Percentiles rank a stretch among this genome's conserved stretches.
Conservation (phyloP, 2,329 filamentous ascomycete genomes). For the Aciculosporium take region DNA sequence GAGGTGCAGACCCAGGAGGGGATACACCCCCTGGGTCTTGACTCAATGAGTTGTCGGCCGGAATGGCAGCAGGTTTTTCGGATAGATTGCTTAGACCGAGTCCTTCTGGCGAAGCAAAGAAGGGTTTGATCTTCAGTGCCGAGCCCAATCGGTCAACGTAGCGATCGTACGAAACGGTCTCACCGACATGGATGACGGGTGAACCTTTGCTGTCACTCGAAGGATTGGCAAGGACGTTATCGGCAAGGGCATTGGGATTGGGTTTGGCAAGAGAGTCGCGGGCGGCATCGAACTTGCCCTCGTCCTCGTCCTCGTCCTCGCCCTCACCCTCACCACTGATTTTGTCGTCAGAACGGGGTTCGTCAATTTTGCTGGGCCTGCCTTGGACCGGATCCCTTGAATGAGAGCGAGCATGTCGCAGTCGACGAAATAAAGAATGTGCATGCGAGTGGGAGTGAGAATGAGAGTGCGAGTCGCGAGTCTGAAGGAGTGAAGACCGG, state of each 20-base stretch:
- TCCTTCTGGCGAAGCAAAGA: slow-evolving; percentile 23
- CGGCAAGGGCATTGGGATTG: slow-evolving; percentile 8
- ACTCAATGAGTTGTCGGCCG: slow-evolving; percentile 13
- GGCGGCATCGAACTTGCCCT: slow-evolving; percentile 5
- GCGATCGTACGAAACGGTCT: slow-evolving; percentile 42
- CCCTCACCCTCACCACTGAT: slow-evolving; percentile 9
- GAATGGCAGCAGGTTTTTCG: slow-evolving; percentile 22
- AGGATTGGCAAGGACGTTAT: slow-evolving; percentile 6
- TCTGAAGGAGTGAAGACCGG: slow-evolving; percentile 25
- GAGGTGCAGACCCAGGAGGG: slow-evolving; percentile 11
- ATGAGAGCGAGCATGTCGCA: slow-evolving; percentile 8
- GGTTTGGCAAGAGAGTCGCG: slow-evolving; percentile 6
- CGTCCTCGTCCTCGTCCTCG: slow-evolving; percentile 3
- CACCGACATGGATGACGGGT: slow-evolving; percentile 32
- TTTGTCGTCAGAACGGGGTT: slow-evolving; percentile 14
- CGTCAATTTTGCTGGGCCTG: slow-evolving; percentile 7
- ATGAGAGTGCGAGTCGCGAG: slow-evolving; percentile 13
- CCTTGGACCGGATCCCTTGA: slow-evolving; percentile 6
- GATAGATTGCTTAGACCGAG: slow-evolving; percentile 21
- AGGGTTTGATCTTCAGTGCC: slow-evolving; percentile 29
- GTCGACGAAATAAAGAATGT: slow-evolving; percentile 12
- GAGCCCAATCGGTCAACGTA: slow-evolving; percentile 34
- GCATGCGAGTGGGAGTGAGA: slow-evolving; percentile 13
- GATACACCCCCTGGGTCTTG: no score
- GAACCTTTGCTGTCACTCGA: slow-evolving; percentile 2